These are phyloP conservation scores for Purpureocillium lavendulum DNA, from an alignment of 2,329 filamentous ascomycete species.

Conservation along the genomic window DNA sequence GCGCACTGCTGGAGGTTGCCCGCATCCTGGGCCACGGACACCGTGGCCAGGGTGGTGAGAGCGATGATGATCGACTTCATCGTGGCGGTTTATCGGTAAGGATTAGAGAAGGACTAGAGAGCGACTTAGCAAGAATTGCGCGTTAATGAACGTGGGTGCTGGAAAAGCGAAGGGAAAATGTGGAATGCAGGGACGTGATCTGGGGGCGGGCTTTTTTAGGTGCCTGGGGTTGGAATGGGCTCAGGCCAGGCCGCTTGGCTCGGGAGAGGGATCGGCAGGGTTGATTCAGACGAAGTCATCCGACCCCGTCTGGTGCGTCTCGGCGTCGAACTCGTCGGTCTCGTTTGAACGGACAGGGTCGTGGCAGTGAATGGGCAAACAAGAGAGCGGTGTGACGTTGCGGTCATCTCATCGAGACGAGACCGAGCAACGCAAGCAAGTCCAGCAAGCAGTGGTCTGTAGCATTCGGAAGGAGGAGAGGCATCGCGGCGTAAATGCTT, in stretches of 20 bases:
- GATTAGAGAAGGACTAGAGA: conserved; percentile 6
- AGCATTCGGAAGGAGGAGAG: too few relatives aligned
- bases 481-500: too few relatives aligned
- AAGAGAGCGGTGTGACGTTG: not conserved
- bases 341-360: not conserved
- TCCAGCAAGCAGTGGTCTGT: not conserved
- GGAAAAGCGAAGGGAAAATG: not conserved
- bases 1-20: conserved; percentile 39
- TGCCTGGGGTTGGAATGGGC: too few relatives aligned
- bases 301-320: too few relatives aligned
- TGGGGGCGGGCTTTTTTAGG: not conserved
- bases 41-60: conserved; percentile 30
- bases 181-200: not conserved
- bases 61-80: conserved; percentile 43
- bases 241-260: too few relatives aligned
- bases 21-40: conserved; percentile 31
- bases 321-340: too few relatives aligned
- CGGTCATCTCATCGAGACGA: not conserved
- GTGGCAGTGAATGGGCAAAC: not conserved
- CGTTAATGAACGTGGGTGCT: not conserved
- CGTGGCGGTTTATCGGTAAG: conserved; percentile 22
- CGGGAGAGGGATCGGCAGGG: too few relatives aligned
- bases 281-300: too few relatives aligned
- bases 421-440: not conserved
- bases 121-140: conserved; percentile 12